Conservation (phyloP, 495 filamentous ascomycete genomes). For the Chlorociboria aeruginascens region DNA sequence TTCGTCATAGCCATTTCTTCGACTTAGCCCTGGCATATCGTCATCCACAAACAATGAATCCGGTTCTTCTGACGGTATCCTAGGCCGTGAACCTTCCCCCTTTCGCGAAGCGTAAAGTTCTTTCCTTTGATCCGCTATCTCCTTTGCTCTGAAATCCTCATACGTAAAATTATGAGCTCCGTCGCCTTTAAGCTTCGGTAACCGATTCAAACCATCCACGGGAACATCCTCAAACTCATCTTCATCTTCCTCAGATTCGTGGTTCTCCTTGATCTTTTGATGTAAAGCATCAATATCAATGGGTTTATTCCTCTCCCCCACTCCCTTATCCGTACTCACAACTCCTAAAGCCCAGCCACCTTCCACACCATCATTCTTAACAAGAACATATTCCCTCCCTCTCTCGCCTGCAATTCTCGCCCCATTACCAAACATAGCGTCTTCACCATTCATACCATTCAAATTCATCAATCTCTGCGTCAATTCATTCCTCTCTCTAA, state of each 20-base stretch:
- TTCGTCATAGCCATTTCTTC: slow-evolving; percentile 26
- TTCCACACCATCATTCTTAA: slow-evolving; percentile 88
- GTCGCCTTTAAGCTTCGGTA: slow-evolving; percentile 47
- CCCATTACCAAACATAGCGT: slow-evolving; percentile 41
- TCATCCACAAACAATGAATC: slow-evolving; percentile 56
- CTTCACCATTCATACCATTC: slow-evolving; percentile 71
- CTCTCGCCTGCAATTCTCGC: slow-evolving; percentile 78
- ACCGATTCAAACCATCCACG: slow-evolving; percentile 80
- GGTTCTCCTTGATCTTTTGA: slow-evolving; percentile 39
- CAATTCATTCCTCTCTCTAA: slow-evolving; percentile 83
- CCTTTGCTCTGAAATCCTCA: slow-evolving; percentile 26
- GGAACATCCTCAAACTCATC: slow-evolving; percentile 90
- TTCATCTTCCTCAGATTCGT: slow-evolving; percentile 50
- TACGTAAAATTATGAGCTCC: slow-evolving; percentile 13
- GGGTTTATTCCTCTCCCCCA: slow-evolving; percentile 63
- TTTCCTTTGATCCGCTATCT: slow-evolving; percentile 22
- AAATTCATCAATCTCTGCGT: slow-evolving; percentile 93
- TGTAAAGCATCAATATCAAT: slow-evolving; percentile 77
- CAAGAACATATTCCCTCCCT: slow-evolving; percentile 85
- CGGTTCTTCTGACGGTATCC: slow-evolving; percentile 3
- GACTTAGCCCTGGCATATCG: not conserved
- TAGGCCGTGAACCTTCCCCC: slow-evolving; percentile 4
- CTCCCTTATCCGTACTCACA: slow-evolving; percentile 65
- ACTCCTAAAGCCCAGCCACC: slow-evolving; percentile 97
- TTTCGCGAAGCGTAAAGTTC: slow-evolving; percentile 7